Base-by-base conservation (phyloP, 345 rosid genomes). In the Citrus mangshanensis region DNA sequence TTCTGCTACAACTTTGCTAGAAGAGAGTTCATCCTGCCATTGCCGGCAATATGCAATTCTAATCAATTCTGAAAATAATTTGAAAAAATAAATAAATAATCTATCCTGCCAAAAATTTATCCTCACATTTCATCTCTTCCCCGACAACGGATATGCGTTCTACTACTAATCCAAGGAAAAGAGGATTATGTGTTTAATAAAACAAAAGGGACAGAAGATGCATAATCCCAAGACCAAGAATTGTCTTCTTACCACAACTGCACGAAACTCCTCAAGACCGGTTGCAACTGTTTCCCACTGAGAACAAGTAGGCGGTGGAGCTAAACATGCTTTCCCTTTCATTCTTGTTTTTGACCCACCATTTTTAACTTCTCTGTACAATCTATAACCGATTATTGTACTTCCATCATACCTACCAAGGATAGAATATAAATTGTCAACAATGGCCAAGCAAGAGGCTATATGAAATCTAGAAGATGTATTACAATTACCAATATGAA, bases 281-380 rank as follows among this genome's bases (percentile, higher is more conserved):
- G 95, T 90, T 65, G 98, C 97, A 81, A 93, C 80, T 62, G 91
- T 95, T 89, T 92, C 92, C 98, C 98, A 93, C 38, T 74, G 80
- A 78, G 77, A 71, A 80, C 61, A 76, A 46, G 79, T 37, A 56
- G 76, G 55, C 13, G 86, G 81, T 66, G 54, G 24, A 81, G 61
- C 70, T 78, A 68, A 79, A 83, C 74, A 59, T 49, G 82, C 81
- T 82, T 80, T 85, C 46, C 83, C 85, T 80, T 69, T 86, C 35
- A 18, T 27, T 80, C 84, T 88, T 21, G 76, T 76, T 79, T 78
- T 84, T 55, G 71, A 32, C 73, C 80, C 80, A 78, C 56, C 62
- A 77, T 82, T 85, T 28, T 68, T 82, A 40, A 87, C 85, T 81
- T 89, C 97, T 84, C 68, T 89, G 81, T 95, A 95, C 82, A 95